Evolutionary conservation across 345 rosid genomes (phyloP), one percentile per base, ranked within the genome.

Genomic region (Barbarea vulgaris): DNA sequence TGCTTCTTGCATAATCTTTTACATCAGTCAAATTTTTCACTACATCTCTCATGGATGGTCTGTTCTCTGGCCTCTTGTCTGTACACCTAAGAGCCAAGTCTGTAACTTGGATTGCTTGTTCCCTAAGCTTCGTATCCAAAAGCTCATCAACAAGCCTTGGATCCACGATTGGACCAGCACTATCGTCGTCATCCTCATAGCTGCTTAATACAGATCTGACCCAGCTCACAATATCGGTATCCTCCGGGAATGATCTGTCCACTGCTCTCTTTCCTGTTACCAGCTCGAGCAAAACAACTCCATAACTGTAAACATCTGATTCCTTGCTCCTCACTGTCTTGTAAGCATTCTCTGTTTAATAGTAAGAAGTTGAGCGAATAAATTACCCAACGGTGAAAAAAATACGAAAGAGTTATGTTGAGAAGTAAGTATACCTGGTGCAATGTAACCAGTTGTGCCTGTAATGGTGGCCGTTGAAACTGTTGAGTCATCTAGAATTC

Each of bases 391-490:
- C 74, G 47, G 89, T 53, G 1, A 89, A 85, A 30, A 88, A 81
- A 12, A 86, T 88, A 2, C 84, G 77, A 0, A 4, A 41, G 87
- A 83, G 52, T 84, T 87, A 11, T 80, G 87, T 21, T 93, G 86
- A 69, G 93, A 86, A 33, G 24, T 25, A 85, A 24, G 42, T 81
- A 50, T 81, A 88, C 95, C 95, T 62, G 97, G 98, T 57, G 97
- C 96, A 4, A 91, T 89, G 50, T 91, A 89, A 24, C 97, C 98
- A 33, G 86, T 67, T 2, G 98, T 93, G 41, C 97, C 97, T 3
- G 76, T 77, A 54, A 91, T 72, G 25, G 80, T 21, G 30, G 80
- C 75, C 15, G 83, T 57, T 44, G 88, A 73, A 25, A 81, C 56
- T 31, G 86, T 72, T 18, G 86, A 77, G 59, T 81, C 80, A 50